Base-by-base conservation (phyloP, 2,329 filamentous ascomycete genomes). In the Cordyceps fumosorosea region DNA sequence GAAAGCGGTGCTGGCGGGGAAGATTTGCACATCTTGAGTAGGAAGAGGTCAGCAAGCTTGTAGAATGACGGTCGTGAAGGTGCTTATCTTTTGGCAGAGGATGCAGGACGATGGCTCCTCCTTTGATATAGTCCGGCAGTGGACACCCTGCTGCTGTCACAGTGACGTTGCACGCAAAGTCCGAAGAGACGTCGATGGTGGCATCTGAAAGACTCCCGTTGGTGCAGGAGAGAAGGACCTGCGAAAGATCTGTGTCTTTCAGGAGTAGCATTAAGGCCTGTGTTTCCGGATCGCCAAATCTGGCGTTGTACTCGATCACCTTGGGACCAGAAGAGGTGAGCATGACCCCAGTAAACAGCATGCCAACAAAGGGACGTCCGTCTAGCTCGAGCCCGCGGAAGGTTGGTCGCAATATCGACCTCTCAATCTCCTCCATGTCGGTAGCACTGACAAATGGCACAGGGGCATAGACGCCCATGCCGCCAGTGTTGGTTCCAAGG, bases 241-340 rank as follows among this genome's bases (percentile, higher is more conserved):
- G 85, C 0, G 91, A 91, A 44, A 97, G 81, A 75, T 97, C 92
- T 12, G 88, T 90, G 64, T 93, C 86, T 45, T 96, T 80, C 26
- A 29, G 6, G 20, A 96, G 79, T 2, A 89, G 85, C 16, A 96
- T 79, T 24, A 95, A 80, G 2, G 88, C 92, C 75, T 96, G 91
- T 0, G 90, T 92, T 75, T 96, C 91, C 1, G 91, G 91, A 69
- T 96, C 91, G 47, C 91, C 91, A 70, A 95, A 95, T 58, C 91
- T 85, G 42, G 93, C 91, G 69, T 96, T 96, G 78, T 96, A 96
- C 74, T 96, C 91, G 53, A 96, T 81, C 7, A 90, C 86, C 73
- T 89, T 90, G 11, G 90, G 86, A 0, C 91, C 91, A 47, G 79
- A 73, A 66, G 85, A 83, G 18, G 90, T 92, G 76, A 96, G 87